A percentile compares a stretch with the other conserved stretches of the same genome.
phyloP scores from a whole-genome alignment of 2,329 filamentous ascomycete genomes.

The Celoporthe dispersa region DNA sequence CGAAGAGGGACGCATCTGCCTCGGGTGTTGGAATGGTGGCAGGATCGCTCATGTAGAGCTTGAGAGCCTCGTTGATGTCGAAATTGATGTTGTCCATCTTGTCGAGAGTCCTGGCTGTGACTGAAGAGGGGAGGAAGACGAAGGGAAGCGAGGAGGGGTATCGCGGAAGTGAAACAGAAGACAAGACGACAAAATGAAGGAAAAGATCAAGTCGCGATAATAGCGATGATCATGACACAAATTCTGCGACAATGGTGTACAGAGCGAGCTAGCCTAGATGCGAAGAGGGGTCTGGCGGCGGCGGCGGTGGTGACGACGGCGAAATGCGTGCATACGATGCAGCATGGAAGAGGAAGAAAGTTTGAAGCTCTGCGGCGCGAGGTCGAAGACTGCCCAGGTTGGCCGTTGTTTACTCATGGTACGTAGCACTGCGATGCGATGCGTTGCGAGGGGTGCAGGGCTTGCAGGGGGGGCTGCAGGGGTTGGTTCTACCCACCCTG shows the following conservation, averaged over 20 bases:
- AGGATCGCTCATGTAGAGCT: slow-evolving; percentile 95
- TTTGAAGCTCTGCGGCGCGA: not conserved
- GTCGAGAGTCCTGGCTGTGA: slow-evolving; percentile 35
- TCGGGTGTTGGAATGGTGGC: slow-evolving; percentile 81
- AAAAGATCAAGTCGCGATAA: not conserved
- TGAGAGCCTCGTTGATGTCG: slow-evolving; percentile 95
- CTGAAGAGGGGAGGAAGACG: not conserved
- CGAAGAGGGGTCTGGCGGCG: not conserved
- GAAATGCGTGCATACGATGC: not conserved
- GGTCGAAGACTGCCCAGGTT: not conserved
- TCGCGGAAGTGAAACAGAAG: slow-evolving; percentile 20
- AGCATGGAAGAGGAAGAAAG: slow-evolving; percentile 3
- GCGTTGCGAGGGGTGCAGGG: not conserved
- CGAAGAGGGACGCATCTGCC: slow-evolving; percentile 79
- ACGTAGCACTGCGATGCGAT: not conserved
- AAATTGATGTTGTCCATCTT: slow-evolving; percentile 80
- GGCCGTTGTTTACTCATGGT: not conserved
- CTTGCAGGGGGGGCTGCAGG: not conserved
- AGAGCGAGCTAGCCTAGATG: not conserved
- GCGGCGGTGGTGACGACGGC: slow-evolving; percentile 15
- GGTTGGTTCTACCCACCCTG: not conserved
- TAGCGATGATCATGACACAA: not conserved
- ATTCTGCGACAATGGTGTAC: not conserved
- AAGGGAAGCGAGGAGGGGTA: slow-evolving; percentile 24
- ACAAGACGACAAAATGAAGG: slow-evolving; percentile 12